Percentiles rank a stretch among this genome's conserved stretches.
Conservation (phyloP, 1,284 basidiomycete species). For the Xanthoconium separans region DNA sequence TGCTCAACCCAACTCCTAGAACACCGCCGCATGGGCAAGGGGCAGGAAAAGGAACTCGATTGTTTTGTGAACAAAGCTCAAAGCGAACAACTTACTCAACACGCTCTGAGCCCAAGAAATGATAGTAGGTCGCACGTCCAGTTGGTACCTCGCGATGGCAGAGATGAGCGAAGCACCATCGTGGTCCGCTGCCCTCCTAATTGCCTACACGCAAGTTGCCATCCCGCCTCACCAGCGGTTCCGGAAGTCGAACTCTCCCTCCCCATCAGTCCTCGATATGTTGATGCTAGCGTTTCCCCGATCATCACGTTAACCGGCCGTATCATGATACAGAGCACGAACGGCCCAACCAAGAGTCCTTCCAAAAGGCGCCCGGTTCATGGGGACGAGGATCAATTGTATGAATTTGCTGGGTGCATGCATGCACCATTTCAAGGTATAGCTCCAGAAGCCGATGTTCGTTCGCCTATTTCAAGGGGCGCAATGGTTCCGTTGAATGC, state of each 20-base stretch:
- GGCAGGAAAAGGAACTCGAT: neutral
- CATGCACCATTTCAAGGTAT: slow-evolving; percentile 16
- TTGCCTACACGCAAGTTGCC: slow-evolving; percentile 24
- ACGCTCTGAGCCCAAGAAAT: slow-evolving; percentile 3
- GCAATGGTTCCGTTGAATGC: slow-evolving; percentile 20
- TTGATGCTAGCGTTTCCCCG: slow-evolving; percentile 28
- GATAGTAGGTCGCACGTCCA: slow-evolving; percentile 26
- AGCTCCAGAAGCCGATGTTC: slow-evolving; percentile 23
- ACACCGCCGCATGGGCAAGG: neutral
- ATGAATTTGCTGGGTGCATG: slow-evolving; percentile 10
- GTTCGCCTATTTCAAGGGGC: slow-evolving; percentile 28
- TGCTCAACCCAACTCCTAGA: neutral
- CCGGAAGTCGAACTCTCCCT: neutral
- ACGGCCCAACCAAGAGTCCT: neutral
- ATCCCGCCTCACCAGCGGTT: neutral
- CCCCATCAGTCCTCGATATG: slow-evolving; percentile 17
- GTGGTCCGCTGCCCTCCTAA: slow-evolving; percentile 22
- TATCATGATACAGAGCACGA: neutral
- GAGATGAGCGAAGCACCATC: slow-evolving; percentile 15
- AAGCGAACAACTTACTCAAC: neutral
- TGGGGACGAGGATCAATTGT: slow-evolving; percentile 1
- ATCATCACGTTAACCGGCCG: slow-evolving; percentile 15
- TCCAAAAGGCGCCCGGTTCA: neutral
- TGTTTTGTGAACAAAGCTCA: neutral
- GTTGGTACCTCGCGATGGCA: slow-evolving; percentile 16